Evolutionary conservation across 164 flowering plant genomes (phyloP).

Genomic region (Buxus sempervirens): DNA sequence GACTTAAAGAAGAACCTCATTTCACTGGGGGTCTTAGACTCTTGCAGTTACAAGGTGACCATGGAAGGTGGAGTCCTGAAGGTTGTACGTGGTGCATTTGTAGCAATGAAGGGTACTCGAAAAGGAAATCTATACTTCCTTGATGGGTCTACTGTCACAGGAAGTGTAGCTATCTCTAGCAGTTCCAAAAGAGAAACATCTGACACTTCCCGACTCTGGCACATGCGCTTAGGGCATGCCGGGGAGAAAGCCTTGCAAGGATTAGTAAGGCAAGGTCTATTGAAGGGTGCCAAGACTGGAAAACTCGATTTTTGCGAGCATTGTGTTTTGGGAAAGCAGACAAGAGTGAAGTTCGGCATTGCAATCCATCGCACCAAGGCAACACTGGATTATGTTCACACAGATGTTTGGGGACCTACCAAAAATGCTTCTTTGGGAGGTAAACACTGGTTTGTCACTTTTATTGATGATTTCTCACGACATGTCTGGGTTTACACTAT

Average conservation of each 20-base stretch:
- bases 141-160: neutral
- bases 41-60: neutral
- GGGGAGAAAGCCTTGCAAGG: constrained; percentile 12
- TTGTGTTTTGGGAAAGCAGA: constrained; percentile 9
- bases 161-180: neutral
- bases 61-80: constrained; percentile 10
- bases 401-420: constrained; percentile 7
- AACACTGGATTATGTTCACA: constrained; percentile 3
- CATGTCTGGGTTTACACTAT: constrained; percentile 6
- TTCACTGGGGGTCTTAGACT: constrained; percentile 10
- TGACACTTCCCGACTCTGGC: constrained; percentile 10
- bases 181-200: neutral
- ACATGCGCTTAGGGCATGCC: constrained; percentile 17
- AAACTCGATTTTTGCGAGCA: constrained; percentile 8
- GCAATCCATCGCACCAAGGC: neutral
- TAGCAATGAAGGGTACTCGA: constrained; percentile 7
- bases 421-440: constrained; percentile 6
- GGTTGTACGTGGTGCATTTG: neutral
- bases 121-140: neutral
- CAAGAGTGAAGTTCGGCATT: constrained; percentile 8
- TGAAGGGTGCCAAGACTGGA: constrained; percentile 11
- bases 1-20: constrained; percentile 15
- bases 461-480: constrained; percentile 12
- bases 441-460: constrained; percentile 6
- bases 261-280: constrained; percentile 4